Percentiles rank a stretch among this genome's conserved stretches.
These are phyloP conservation scores for Xylaria sp. DNA, from an alignment of 2,329 filamentous ascomycete species.

Conservation along the genomic window DNA sequence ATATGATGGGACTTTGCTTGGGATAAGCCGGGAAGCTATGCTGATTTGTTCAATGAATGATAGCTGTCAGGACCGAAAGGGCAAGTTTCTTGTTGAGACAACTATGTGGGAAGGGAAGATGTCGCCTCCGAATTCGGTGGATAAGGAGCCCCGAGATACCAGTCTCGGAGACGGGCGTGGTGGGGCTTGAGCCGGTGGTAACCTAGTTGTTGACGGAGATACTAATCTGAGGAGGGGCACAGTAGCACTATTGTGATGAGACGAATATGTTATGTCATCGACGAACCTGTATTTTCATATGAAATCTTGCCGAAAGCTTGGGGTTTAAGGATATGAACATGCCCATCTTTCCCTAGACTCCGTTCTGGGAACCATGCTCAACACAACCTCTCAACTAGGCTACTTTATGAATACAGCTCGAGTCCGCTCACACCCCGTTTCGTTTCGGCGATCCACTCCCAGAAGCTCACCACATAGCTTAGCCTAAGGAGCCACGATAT, in stretches of 20 bases:
- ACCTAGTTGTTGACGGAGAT: background rate
- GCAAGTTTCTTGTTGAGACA: slow-evolving; percentile 70
- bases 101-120: slow-evolving; percentile 67
- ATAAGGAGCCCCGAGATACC: slow-evolving; percentile 28
- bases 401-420: no score
- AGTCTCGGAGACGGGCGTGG: slow-evolving; percentile 10
- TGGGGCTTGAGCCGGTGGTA: slow-evolving; percentile 26
- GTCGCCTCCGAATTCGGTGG: slow-evolving; percentile 12
- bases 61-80: slow-evolving; percentile 68
- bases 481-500: background rate
- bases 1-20: background rate
- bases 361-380: background rate
- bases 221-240: background rate
- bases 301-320: background rate
- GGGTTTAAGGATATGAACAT: slow-evolving; percentile 8
- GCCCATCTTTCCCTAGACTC: background rate
- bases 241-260: background rate
- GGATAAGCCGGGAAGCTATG: background rate
- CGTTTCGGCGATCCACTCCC: background rate
- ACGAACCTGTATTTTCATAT: background rate
- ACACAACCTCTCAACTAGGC: background rate
- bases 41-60: slow-evolving; percentile 19
- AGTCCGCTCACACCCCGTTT: background rate
- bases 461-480: background rate
- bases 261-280: background rate